Conservation (phyloP, 2,329 filamentous ascomycete genomes). For the Fusarium chlamydosporum region DNA sequence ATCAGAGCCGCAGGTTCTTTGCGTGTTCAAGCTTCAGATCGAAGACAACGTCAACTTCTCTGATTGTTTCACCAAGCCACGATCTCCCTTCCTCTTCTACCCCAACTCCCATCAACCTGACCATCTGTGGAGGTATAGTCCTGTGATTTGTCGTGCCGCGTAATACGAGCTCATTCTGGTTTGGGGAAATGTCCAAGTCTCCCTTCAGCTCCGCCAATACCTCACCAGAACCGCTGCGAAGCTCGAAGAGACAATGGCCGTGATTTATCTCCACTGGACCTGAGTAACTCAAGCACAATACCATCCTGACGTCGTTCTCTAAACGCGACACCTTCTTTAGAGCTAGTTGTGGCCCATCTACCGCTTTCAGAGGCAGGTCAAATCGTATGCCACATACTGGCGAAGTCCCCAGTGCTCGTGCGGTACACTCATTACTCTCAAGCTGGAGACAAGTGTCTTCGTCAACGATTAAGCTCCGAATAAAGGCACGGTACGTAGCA, state of each 20-base stretch:
- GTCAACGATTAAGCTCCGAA: conserved; percentile 52
- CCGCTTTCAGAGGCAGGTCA: conserved; percentile 49
- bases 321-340: conserved; percentile 45
- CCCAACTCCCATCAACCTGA: conserved; percentile 48
- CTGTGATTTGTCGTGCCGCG: conserved; percentile 40
- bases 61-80: conserved; percentile 52
- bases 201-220: conserved; percentile 51
- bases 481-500: conserved; percentile 50
- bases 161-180: conserved; percentile 51
- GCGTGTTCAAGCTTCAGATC: conserved; percentile 32
- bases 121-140: conserved; percentile 36
- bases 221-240: conserved; percentile 49
- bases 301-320: conserved; percentile 35
- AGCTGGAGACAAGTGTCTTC: conserved; percentile 51
- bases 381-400: conserved; percentile 41
- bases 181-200: conserved; percentile 49
- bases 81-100: conserved; percentile 44
- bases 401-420: conserved; percentile 47
- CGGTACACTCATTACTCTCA: conserved; percentile 50
- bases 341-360: conserved; percentile 47
- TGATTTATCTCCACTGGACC: conserved; percentile 54
- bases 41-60: conserved; percentile 47
- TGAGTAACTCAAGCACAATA: conserved; percentile 50
- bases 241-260: conserved; percentile 52
- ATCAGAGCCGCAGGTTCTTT: conserved; percentile 25